These are phyloP conservation scores for Posidonia oceanica DNA, from an alignment of 116 monocot genomes.

Conservation along the genomic window DNA sequence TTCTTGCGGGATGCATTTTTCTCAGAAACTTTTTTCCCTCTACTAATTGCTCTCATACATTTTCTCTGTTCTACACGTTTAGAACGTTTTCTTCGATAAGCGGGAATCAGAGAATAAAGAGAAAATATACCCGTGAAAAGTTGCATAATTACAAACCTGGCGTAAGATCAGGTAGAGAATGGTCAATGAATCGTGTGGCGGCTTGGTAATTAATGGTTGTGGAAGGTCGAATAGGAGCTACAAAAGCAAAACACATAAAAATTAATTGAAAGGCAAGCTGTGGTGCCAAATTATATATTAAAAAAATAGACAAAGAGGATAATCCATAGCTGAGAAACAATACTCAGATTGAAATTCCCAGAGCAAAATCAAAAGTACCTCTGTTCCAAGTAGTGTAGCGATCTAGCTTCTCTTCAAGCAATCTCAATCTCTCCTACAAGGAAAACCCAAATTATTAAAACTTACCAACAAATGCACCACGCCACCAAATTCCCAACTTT, in stretches of 20 bases:
- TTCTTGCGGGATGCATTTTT: conserved; percentile 37
- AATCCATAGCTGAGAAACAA: background rate
- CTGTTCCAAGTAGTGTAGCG: conserved; percentile 43
- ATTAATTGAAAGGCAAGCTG: background rate
- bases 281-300: conserved; percentile 1
- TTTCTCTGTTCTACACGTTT: conserved; percentile 54
- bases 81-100: background rate
- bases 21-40: conserved; percentile 17
- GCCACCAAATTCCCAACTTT: background rate
- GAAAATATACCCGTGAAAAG: background rate
- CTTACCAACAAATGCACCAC: background rate
- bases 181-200: conserved; percentile 72
- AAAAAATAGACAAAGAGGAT: conserved; percentile 3
- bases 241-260: conserved; percentile 4
- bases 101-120: background rate
- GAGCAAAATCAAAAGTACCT: conserved; percentile 18
- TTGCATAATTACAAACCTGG: conserved; percentile 20
- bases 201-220: conserved; percentile 58
- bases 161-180: conserved; percentile 72
- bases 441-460: background rate
- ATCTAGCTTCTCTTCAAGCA: conserved; percentile 61
- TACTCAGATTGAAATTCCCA: background rate
- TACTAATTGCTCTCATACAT: conserved; percentile 53
- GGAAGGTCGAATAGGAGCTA: conserved; percentile 72
- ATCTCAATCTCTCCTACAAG: conserved; percentile 69